Percentiles rank a stretch among this genome's conserved stretches.
Conservation (phyloP, 108 stramenopile species). For the Skeletonema potamos region DNA sequence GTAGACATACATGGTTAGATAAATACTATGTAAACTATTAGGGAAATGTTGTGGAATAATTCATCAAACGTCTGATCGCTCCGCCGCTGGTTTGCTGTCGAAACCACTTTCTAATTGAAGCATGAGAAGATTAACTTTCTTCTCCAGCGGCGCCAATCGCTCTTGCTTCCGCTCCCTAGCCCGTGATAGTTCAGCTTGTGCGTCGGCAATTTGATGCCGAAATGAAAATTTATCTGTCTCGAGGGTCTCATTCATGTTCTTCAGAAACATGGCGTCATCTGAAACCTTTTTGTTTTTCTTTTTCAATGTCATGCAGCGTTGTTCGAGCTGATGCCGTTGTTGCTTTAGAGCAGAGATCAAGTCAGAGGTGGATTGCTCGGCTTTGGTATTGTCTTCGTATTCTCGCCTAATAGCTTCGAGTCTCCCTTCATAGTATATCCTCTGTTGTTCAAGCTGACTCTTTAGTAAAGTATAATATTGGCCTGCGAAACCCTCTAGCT, state of each 20-base stretch:
- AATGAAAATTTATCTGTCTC: slow-evolving; percentile 65
- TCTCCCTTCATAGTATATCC: slow-evolving; percentile 84
- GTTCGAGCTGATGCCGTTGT: slow-evolving; percentile 73
- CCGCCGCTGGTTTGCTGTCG: background rate
- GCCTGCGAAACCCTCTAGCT: slow-evolving; percentile 84
- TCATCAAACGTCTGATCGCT: background rate
- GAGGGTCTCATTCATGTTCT: slow-evolving; percentile 80
- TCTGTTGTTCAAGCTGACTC: slow-evolving; percentile 89
- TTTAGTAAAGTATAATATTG: slow-evolving; percentile 90
- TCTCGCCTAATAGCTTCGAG: slow-evolving; percentile 73
- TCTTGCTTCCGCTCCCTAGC: slow-evolving; percentile 46
- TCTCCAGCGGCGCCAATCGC: slow-evolving; percentile 63
- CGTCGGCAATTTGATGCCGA: slow-evolving; percentile 54
- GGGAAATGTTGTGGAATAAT: background rate
- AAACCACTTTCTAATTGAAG: slow-evolving; percentile 51
- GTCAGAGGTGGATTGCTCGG: slow-evolving; percentile 38
- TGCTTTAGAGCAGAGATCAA: slow-evolving; percentile 75
- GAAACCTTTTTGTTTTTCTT: slow-evolving; percentile 53
- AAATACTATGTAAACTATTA: background rate
- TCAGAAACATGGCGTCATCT: slow-evolving; percentile 65
- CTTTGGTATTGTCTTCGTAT: slow-evolving; percentile 8
- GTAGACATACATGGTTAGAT: slow-evolving; percentile 14
- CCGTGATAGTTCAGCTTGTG: slow-evolving; percentile 53
- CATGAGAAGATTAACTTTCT: slow-evolving; percentile 68
- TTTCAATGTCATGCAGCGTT: slow-evolving; percentile 59